These are phyloP conservation scores for Daldinia grandis DNA, from an alignment of 495 filamentous ascomycete species.

Conservation along the genomic window DNA sequence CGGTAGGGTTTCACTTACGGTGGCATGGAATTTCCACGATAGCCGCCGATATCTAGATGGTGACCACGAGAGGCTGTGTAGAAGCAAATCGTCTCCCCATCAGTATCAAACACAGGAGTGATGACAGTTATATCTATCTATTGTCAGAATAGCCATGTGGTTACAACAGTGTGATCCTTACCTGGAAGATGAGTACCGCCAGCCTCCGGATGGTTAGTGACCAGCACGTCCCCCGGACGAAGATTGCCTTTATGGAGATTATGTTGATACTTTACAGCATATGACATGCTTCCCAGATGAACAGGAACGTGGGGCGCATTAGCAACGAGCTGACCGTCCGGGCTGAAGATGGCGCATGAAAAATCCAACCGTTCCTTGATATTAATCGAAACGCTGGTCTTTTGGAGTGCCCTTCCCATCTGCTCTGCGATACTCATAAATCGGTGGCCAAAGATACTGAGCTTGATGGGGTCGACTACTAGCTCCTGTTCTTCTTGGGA, in stretches of 20 bases:
- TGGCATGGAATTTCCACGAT: slow-evolving; percentile 90
- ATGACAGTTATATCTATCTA: slow-evolving; percentile 82
- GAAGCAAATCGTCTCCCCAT: slow-evolving; percentile 78
- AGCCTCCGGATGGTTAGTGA: slow-evolving; percentile 93
- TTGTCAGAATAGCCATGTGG: neutral
- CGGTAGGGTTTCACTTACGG: slow-evolving; percentile 62
- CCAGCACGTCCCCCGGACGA: slow-evolving; percentile 89
- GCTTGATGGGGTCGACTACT: slow-evolving; percentile 84
- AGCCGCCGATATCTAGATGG: slow-evolving; percentile 96
- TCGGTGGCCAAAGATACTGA: slow-evolving; percentile 93
- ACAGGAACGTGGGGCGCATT: slow-evolving; percentile 96
- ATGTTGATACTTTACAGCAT: slow-evolving; percentile 87
- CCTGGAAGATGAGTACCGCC: slow-evolving; percentile 81
- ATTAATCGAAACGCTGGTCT: slow-evolving; percentile 96
- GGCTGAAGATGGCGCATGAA: slow-evolving; percentile 93
- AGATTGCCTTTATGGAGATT: slow-evolving; percentile 90
- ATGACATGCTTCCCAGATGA: slow-evolving; percentile 90
- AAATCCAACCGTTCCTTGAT: slow-evolving; percentile 98
- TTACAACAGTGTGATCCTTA: neutral
- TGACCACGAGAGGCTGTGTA: slow-evolving; percentile 95
- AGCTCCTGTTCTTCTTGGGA: slow-evolving; percentile 28
- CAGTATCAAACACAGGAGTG: slow-evolving; percentile 84
- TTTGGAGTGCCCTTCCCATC: slow-evolving; percentile 94
- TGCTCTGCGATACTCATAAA: slow-evolving; percentile 99
- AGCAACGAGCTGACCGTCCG: slow-evolving; percentile 86